Evolutionary conservation across 768 basidiomycete species (phyloP), one percentile per base, ranked within the genome.

Genomic region (Lyophyllum decastes): DNA sequence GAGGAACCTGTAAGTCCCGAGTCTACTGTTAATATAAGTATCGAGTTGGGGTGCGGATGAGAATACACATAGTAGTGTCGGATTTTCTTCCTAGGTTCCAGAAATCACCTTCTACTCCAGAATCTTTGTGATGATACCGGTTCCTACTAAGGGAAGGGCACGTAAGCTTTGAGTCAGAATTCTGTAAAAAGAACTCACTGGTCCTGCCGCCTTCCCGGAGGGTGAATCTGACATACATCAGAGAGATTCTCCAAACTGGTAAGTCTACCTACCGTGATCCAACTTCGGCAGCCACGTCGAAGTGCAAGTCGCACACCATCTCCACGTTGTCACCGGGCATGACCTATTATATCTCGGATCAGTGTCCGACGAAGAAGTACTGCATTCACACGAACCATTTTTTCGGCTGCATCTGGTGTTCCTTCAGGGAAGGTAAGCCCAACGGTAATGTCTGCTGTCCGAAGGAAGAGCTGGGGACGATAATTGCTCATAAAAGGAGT

Each of bases 291-390:
- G 94, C 94, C 60, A 97, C 88, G 68, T 95, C 93, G 66, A 88
- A 86, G 24, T 88, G 82, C 35, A 98, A 82, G 25, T 83, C 78
- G 70, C 92, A 93, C 54, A 92, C 80, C 80, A 98, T 88, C 75
- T 97, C 95, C 53, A 98, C 88, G 67, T 96, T 96, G 78, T 98
- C 96, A 60, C 96, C 96, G 49, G 96, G 96, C 93, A 97, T 95
- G 64, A 98, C 87, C 87, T 91, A 64, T 45, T 59, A 49, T 51
- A 8, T 40, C 2, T 30, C 33, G 26, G 24, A 47, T 53, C 52
- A 47, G 60, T 26, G 19, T 11, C 27, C 47, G 30, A 19, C 8
- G 44, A 14, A 16, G 1, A 52, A 54, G 10, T 43, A 0, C 17
- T 41, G n/a, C 4, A 57, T 45, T 19, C 26, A 25, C 25, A 66